Percentiles rank a stretch among this genome's conserved stretches.
phyloP scores from a whole-genome alignment of 2,329 filamentous ascomycete species.

The Exserohilum turcica region DNA sequence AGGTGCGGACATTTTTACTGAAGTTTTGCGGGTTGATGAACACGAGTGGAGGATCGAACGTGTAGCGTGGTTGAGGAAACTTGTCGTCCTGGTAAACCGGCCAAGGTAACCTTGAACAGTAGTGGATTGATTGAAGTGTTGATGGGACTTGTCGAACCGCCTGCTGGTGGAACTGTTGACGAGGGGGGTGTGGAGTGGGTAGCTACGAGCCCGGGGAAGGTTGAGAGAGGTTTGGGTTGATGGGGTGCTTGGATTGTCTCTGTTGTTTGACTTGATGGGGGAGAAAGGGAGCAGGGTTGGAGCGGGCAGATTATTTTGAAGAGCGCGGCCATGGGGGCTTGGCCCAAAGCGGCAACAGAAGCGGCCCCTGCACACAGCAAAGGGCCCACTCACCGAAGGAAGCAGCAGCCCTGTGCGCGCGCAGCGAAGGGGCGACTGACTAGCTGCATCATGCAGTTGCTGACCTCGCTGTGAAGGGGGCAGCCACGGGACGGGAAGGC shows the following conservation, averaged over 20 bases:
- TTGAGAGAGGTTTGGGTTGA: conserved; percentile 39
- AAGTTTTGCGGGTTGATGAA: conserved; percentile 58
- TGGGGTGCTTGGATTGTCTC: conserved; percentile 35
- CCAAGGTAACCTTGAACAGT: conserved; percentile 49
- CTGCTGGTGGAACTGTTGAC: conserved; percentile 57
- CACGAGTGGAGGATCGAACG: conserved; percentile 53
- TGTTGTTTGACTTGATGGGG: conserved; percentile 44
- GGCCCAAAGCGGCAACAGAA: conserved; percentile 31
- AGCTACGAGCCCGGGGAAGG: conserved; percentile 54
- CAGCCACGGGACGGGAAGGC: too few relatives aligned
- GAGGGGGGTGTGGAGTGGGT: conserved; percentile 58
- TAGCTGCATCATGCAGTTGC: neutral
- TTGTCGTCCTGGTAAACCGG: conserved; percentile 50
- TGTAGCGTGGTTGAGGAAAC: conserved; percentile 49
- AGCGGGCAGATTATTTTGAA: conserved; percentile 21
- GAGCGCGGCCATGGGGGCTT: conserved; percentile 27
- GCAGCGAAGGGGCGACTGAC: conserved; percentile 13
- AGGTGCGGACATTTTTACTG: conserved; percentile 79
- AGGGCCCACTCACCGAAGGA: conserved; percentile 24
- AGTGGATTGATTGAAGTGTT: conserved; percentile 30
- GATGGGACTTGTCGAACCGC: conserved; percentile 52
- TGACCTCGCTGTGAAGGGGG: too few relatives aligned
- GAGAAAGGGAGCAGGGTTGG: conserved; percentile 31
- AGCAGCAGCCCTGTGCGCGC: conserved; percentile 21
- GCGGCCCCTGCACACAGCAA: conserved; percentile 30